Percentiles rank a stretch among this genome's conserved stretches.
phyloP scores from a whole-genome alignment of 176 grass and related monocot genomes.

The Aegilops sharonensis region DNA sequence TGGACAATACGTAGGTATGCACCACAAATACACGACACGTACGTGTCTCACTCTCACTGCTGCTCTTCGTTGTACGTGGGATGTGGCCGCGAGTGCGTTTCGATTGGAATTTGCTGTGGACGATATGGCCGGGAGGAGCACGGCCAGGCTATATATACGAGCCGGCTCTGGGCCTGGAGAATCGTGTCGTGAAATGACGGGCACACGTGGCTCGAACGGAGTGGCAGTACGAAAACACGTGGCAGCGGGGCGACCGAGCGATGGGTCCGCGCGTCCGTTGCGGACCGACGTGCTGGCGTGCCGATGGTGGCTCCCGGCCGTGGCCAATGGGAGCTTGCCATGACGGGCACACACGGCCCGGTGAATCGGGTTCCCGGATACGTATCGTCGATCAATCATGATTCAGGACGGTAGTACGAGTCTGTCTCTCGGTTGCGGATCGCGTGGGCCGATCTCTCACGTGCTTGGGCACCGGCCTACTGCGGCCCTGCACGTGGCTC shows the following conservation, averaged over 20 bases:
- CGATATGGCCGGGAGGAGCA: not conserved
- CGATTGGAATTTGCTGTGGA: not conserved
- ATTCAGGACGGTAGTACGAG: not conserved
- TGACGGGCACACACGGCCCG: not conserved
- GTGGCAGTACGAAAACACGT: not conserved
- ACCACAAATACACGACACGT: no score
- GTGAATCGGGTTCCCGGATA: not conserved
- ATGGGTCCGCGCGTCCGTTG: not conserved
- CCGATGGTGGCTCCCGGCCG: not conserved
- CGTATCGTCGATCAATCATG: not conserved
- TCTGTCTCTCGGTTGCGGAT: no score
- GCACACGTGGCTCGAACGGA: not conserved
- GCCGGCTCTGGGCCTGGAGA: not conserved
- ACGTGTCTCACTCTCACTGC: no score
- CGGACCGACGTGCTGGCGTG: not conserved
- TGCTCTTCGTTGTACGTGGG: no score
- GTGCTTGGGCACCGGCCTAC: not conserved
- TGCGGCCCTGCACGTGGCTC: not conserved
- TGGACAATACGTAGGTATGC: no score
- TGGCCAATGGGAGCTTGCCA: not conserved
- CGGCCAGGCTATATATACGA: not conserved
- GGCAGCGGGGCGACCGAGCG: not conserved
- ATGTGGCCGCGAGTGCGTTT: no score
- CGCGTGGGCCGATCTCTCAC: not conserved
- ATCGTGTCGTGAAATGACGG: not conserved